Base-by-base conservation (phyloP, 2,329 filamentous ascomycete species). In the Raffaelea arxii region DNA sequence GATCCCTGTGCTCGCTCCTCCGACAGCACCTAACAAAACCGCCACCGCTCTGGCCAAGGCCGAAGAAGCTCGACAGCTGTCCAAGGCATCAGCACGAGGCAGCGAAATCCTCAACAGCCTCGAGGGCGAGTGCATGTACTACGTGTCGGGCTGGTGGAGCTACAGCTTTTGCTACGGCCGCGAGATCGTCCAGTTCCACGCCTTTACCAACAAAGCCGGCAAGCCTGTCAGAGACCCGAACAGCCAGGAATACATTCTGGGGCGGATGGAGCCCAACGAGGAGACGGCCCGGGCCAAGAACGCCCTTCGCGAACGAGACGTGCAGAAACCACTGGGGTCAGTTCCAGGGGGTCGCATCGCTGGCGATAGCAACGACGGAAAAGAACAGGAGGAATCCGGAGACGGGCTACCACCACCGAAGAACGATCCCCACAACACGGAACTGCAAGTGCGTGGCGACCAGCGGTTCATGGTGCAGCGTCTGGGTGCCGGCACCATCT, bases 121-220 rank as follows among this genome's bases (percentile, higher is more conserved):
- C 64, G 77, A 90, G 45, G 84, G 82, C 4, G 75, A 77, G 43
- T 96, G 90, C 63, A 77, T 96, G 52, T 94, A 91, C 68, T 78
- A 73, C 53, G 69, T 89, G 53, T 85, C 81, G 1, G 90, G 90
- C 0, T 96, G 90, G 90, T 96, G 90, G 90, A 92, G 85, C 59
- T 96, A 96, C 65, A 85, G 83, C 56, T 95, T 95, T 64, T 96
- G 90, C 71, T 92, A 94, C 66, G 86, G 86, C 59, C 76, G 82
- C 51, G 80, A 91, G 52, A 82, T 96, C 51, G 84, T 86, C 58
- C 90, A 96, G 64, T 96, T 94, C 65, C 90, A 96, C 62, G 87
- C 88, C 39, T 68, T 91, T 49, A 77, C 87, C 1, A 79, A 80
- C 2, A 80, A 81, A 49, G 81, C 82, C 3, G 77, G 84, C 11